phyloP scores from a whole-genome alignment of 106 monocot genomes.

The Apostasia shenzhenica region DNA sequence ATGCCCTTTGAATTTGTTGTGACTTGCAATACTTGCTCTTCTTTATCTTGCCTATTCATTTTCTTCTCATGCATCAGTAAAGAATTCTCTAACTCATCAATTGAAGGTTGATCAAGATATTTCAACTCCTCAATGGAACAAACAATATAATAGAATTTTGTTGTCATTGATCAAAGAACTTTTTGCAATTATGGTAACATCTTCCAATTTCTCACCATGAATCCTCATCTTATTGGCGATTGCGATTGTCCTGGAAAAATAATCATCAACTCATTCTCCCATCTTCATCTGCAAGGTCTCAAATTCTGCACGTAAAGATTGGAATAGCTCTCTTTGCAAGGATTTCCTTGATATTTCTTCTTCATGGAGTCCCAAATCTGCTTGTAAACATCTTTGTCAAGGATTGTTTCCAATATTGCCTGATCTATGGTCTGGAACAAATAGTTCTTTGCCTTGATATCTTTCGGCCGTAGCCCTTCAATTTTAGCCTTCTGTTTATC shows the following conservation, averaged over 20 bases:
- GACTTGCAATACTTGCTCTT: neutral
- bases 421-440: neutral
- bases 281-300: neutral
- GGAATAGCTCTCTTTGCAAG: neutral
- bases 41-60: neutral
- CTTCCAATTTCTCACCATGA: neutral
- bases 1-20: too few relatives aligned
- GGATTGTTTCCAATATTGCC: neutral
- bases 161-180: conserved; percentile 3
- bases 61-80: neutral
- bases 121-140: conserved; percentile 9
- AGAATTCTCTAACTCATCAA: neutral
- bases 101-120: neutral
- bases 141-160: conserved; percentile 9
- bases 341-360: neutral
- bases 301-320: neutral
- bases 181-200: neutral
- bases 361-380: conserved; percentile 7
- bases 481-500: neutral
- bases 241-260: conserved; percentile 1
- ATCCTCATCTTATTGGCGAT: neutral
- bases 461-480: neutral
- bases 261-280: neutral
- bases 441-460: conserved; percentile 4
- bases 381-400: neutral